Base-by-base conservation (phyloP, 2,329 filamentous ascomycete species). In the Aspergillus ochraceoroseus region DNA sequence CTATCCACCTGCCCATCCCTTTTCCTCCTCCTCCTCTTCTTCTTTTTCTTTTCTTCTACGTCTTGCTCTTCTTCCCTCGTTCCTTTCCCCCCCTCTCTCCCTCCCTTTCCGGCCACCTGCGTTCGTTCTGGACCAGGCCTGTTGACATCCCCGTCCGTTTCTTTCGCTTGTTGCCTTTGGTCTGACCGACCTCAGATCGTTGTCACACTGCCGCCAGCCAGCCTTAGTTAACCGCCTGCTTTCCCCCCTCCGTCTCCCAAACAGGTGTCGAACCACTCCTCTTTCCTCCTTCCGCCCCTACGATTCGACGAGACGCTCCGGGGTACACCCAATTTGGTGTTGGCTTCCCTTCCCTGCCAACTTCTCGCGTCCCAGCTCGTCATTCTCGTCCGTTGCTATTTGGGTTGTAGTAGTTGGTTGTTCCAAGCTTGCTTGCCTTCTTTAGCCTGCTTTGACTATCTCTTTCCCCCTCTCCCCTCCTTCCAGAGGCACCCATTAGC, bases 181-280 rank as follows among this genome's bases (percentile, higher is more conserved):
- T 52, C 42, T 43, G 47, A 49, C 44, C 46, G 47, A 51, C 44
- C 51, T 54, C 46, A 53, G 38, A 47, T 36, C 49, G 41, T 43
- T 39, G 48, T 51, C 52, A 51, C 45, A 53, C 47, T 56, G 50
- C 49, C 49, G 51, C 52, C 51, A 41, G 45, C 49, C 48, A 53
- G 41, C 52, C 38, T 47, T 38, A 47, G 42, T 47, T 54, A 56
- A 51, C 53, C 54, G 54, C 54, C 47, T 34, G 41, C 40, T 19
- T 20, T 30, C 26, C 30, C 11, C 29, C 25, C 41, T 44, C 32
- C 27, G n/a, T 17, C 35, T 13, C 15, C 41, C 26, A 25, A 38
- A 32, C 44, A 51, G 43, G 36, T 36, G 36, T 51, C 47, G 42
- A 43, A 43, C 44, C 49, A 49, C 41, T 46, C 48, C 40, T 34